These are phyloP conservation scores for Phalaenopsis aphrodite DNA, from an alignment of 106 monocot genomes.

Conservation along the genomic window DNA sequence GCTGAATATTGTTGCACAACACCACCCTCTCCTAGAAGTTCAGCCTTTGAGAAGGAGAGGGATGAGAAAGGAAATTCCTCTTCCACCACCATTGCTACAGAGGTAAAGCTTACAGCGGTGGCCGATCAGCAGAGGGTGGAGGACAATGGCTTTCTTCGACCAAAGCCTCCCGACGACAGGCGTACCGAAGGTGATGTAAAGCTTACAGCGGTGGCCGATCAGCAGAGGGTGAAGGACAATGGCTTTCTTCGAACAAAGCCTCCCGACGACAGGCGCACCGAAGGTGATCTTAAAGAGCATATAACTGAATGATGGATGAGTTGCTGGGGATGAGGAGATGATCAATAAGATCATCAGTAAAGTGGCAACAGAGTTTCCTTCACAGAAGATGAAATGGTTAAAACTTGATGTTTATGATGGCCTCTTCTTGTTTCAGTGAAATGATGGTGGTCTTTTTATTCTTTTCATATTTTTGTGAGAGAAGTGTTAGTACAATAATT, in stretches of 20 bases:
- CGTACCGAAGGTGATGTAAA: background rate
- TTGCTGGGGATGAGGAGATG: background rate
- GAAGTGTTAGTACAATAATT: background rate
- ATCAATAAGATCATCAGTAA: background rate
- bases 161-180: background rate
- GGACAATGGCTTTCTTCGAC: background rate
- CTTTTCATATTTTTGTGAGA: background rate
- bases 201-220: background rate
- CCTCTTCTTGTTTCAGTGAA: background rate
- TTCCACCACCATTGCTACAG: background rate
- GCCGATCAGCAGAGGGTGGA: background rate
- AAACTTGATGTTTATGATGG: background rate
- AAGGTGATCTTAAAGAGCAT: background rate
- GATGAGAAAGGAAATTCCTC: background rate
- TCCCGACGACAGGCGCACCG: background rate
- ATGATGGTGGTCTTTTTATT: background rate
- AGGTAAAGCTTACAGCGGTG: background rate
- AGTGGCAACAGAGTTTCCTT: background rate
- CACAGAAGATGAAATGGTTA: background rate
- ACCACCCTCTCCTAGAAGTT: slow-evolving; percentile 9
- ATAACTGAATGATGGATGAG: background rate
- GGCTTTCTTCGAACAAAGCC: background rate
- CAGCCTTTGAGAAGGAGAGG: slow-evolving; percentile 7
- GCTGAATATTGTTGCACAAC: slow-evolving; percentile 12
- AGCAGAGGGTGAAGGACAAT: background rate